Evolutionary conservation across 2,329 filamentous ascomycete species (phyloP), one percentile per base, ranked within the genome.

Genomic region (Blumeriella jaapii): DNA sequence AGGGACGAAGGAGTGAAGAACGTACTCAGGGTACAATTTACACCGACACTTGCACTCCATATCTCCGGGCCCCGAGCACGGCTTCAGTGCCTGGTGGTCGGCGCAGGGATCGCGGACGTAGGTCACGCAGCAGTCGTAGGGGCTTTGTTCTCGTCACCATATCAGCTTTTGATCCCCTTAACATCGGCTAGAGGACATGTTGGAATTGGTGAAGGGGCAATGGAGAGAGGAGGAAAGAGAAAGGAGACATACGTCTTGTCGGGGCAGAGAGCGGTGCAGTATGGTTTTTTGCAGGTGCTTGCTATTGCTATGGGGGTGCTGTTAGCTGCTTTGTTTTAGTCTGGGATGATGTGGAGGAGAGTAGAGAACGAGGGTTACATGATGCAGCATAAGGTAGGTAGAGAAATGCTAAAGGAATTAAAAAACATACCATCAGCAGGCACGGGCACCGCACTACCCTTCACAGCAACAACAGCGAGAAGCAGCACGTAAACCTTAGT

Each of bases 71-170:
- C 25, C 32, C 1, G 7, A 22, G 15, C 32, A 34, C 27, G 20
- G 20, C 2, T n/a, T n/a, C n/a, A 25, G 29, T 11, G 5, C 15
- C 14, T 38, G 36, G 16, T 38, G 30, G 19, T 29, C 30, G 13
- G 29, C n/a, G 20, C 36, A 38, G 2, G 36, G 36, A 8, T 38
- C 36, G 16, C 29, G 36, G 31, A 38, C 12, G 25, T 38, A 38
- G 18, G 3, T 23, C 15, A 38, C 29, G 15, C 36, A 38, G 36
- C 36, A 38, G 13, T 38, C 27, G 20, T 33, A 38, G 6, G 29
- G 29, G 24, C 36, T 38, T 15, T 24, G n/a, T 19, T 7, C 4
- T 6, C 25, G 12, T 24, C 14, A 18, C 4, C 14, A 6, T 6
- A 31, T 13, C 11, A 23, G n/a, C 9, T 4, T 24, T 4, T 13